Evolutionary conservation across 75 land plant genomes (phyloP).

Genomic region (Ceratopteris richardii): DNA sequence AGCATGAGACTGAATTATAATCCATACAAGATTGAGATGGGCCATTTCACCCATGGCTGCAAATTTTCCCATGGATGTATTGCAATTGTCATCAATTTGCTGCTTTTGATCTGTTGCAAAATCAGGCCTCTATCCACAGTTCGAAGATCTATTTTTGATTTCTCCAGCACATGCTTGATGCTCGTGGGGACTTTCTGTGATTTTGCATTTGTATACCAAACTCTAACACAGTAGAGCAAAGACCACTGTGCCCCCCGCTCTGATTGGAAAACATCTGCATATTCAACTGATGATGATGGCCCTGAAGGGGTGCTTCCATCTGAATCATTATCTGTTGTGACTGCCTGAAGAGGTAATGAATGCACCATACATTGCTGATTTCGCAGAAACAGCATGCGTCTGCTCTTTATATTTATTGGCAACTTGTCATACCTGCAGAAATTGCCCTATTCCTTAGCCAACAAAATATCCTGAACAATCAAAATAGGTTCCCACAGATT

Average conservation of each 20-base stretch:
- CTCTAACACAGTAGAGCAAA: constrained; percentile 15
- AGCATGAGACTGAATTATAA: too few species aligned
- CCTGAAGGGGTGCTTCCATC: constrained; percentile 14
- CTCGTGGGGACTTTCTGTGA: constrained; percentile 6
- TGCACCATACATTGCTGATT: constrained; percentile 2
- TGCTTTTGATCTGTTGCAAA: constrained; percentile 6
- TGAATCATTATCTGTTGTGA: constrained; percentile 18
- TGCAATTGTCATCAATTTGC: constrained; percentile 8
- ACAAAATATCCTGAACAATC: too few species aligned
- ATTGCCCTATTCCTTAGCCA: too few species aligned
- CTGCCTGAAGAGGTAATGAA: constrained; percentile 17
- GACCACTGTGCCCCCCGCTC: constrained; percentile 12
- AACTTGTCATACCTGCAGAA: too few species aligned
- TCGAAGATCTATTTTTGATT: constrained; percentile 11
- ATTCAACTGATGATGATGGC: constrained; percentile 4
- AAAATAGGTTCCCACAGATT: too few species aligned
- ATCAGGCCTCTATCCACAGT: constrained; percentile 11
- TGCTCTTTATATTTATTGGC: too few species aligned
- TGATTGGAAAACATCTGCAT: constrained; percentile 6
- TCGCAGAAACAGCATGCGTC: too few species aligned
- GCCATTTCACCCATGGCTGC: constrained; percentile 32
- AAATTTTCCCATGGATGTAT: constrained; percentile 11
- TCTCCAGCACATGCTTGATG: constrained; percentile 14
- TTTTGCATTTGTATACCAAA: constrained; percentile 11
- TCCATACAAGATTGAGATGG: constrained; percentile 21